Base-by-base conservation (phyloP, 768 basidiomycete genomes). In the Candolleomyces eurysporus region DNA sequence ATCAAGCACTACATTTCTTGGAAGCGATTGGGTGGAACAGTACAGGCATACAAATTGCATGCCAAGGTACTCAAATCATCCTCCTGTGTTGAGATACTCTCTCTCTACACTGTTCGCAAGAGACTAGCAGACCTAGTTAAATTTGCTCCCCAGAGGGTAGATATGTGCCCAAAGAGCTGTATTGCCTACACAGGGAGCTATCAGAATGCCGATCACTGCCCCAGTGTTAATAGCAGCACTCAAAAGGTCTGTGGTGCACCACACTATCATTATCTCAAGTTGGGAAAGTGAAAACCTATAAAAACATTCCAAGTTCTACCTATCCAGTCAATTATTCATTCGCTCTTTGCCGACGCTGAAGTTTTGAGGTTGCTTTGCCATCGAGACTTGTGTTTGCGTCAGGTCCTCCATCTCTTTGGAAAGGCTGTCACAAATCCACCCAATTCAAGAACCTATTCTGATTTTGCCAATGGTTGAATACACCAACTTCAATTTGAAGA, bases 161-260 rank as follows among this genome's bases (percentile, higher is more conserved):
- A 67, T 58, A 69, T 71, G 46, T 71, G 70, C 53, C 66, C 64
- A 11, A 51, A 59, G n/a, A 67, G 64, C 42, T 71, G 67, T 57
- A 68, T 71, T 59, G 70, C 68, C n/a, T 71, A 67, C 58, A 67
- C 67, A 46, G 67, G 68, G 17, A 48, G 62, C 26, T 68, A 67
- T 61, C 13, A 57, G 31, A 42, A 61, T 40, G 5, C 58, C 17
- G 39, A 31, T 26, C 30, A 54, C 53, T 71, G 67, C 58, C 64
- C 64, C 39, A 64, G 58, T 55, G 54, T 64, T 9, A 42, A 21
- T n/a, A 5, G 21, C 8, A 61, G 48, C 36, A 31, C 22, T 6
- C 39, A 39, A 13, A 21, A 60, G 19, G 13, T 26, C 8, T 61
- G 61, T 36, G 48, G 39, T 19, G 21, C 30, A 43, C 54, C 54